Evolutionary conservation across 176 grass and related monocot species (phyloP).

Genomic region (Aegilops umbellulata): DNA sequence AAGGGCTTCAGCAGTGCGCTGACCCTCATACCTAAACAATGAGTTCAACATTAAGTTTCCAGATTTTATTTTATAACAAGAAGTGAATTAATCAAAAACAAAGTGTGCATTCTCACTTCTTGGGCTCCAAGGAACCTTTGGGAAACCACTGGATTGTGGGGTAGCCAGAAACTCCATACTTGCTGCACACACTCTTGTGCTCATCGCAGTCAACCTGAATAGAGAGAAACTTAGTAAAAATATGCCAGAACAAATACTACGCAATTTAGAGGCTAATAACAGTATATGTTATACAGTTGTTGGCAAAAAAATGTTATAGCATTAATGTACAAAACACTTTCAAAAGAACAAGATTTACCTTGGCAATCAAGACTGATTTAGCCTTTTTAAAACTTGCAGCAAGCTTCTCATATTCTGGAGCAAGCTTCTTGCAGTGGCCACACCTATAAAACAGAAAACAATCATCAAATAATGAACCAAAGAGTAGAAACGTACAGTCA

Average conservation of each 20-base stretch:
- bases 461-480: neutral
- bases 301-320: neutral
- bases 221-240: neutral
- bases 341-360: constrained; percentile 42
- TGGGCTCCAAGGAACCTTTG: constrained; percentile 92
- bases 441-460: constrained; percentile 57
- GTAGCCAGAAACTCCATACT: constrained; percentile 94
- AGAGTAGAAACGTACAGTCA: neutral
- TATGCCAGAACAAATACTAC: neutral
- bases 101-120: constrained; percentile 61
- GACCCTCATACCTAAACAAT: constrained; percentile 78
- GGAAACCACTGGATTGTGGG: constrained; percentile 98
- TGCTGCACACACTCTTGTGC: constrained; percentile 94
- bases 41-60: neutral
- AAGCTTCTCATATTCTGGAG: constrained; percentile 94
- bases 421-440: constrained; percentile 99
- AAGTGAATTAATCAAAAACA: neutral
- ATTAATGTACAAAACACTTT: neutral
- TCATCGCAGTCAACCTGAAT: constrained; percentile 93
- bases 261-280: neutral
- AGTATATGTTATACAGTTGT: neutral
- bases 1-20: constrained; percentile 73
- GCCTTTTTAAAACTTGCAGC: constrained; percentile 88
- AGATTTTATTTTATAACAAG: constrained; percentile 9
- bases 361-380: constrained; percentile 90